Conservation (phyloP, 2,329 filamentous ascomycete species). For the Harringtonia aguacate region DNA sequence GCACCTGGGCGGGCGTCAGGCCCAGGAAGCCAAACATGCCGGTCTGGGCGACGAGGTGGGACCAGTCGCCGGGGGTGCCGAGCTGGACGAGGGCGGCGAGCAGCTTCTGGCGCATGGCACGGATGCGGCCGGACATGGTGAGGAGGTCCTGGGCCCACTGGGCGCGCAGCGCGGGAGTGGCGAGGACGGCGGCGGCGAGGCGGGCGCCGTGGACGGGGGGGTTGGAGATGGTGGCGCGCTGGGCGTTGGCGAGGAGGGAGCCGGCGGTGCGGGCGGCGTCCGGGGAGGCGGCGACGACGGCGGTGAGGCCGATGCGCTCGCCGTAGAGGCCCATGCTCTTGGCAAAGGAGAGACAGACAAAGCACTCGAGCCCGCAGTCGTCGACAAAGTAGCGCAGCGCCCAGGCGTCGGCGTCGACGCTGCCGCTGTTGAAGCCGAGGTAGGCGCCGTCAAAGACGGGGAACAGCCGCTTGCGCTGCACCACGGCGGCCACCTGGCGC, state of each 20-base stretch:
- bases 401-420: conserved; percentile 73
- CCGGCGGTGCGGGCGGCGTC: conserved; percentile 86
- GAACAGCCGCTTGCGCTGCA: conserved; percentile 73
- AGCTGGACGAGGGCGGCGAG: conserved; percentile 67
- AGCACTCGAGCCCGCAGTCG: conserved; percentile 69
- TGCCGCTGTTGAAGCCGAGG: conserved; percentile 91
- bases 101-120: conserved; percentile 73
- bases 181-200: conserved; percentile 73
- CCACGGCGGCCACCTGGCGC: conserved; percentile 72
- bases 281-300: conserved; percentile 57
- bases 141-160: conserved; percentile 87
- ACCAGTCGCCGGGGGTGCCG: conserved; percentile 84
- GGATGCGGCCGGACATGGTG: conserved; percentile 92
- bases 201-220: conserved; percentile 87
- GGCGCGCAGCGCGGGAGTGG: conserved; percentile 65
- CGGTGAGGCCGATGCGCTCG: conserved; percentile 77
- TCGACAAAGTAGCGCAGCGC: conserved; percentile 87
- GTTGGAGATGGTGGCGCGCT: conserved; percentile 89
- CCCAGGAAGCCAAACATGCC: conserved; percentile 98
- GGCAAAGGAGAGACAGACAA: conserved; percentile 85
- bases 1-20: conserved; percentile 59
- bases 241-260: conserved; percentile 23
- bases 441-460: conserved; percentile 98
- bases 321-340: conserved; percentile 98
- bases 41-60: conserved; percentile 95